phyloP scores from a whole-genome alignment of 208 protist genomes.

The Wallacemonas sp. region DNA sequence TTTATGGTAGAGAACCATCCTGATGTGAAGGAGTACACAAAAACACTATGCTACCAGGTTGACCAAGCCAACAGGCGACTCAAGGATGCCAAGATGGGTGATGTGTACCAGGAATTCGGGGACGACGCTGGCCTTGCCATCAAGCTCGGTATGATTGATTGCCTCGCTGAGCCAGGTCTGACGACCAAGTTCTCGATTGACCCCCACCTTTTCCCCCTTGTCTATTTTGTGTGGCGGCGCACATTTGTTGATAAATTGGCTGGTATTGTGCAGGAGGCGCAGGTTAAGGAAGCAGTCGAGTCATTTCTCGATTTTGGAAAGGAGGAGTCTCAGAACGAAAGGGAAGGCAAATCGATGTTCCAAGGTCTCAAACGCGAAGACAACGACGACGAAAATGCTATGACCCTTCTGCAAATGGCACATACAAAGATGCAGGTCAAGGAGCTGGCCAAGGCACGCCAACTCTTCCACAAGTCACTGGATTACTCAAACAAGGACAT shows the following conservation, averaged over 20 bases:
- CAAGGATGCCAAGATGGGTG: conserved; percentile 40
- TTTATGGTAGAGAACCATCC: conserved; percentile 80
- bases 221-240: conserved; percentile 83
- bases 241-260: conserved; percentile 67
- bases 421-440: conserved; percentile 67
- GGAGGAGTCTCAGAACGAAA: conserved; percentile 59
- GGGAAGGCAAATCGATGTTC: conserved; percentile 52
- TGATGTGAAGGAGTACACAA: conserved; percentile 68
- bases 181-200: conserved; percentile 68
- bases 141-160: conserved; percentile 84
- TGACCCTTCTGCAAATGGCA: conserved; percentile 75
- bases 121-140: conserved; percentile 77
- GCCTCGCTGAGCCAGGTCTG: conserved; percentile 60
- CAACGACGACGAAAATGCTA: conserved; percentile 87
- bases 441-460: conserved; percentile 66
- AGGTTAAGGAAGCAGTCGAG: conserved; percentile 86
- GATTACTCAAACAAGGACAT: conserved; percentile 49
- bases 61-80: conserved; percentile 67
- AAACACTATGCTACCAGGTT: conserved; percentile 61
- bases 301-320: conserved; percentile 83
- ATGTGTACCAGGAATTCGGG: conserved; percentile 76
- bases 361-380: conserved; percentile 65
- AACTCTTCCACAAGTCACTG: conserved; percentile 73
- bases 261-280: conserved; percentile 79
- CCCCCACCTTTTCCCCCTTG: conserved; percentile 80